A percentile compares a stretch with the other conserved stretches of the same genome.
Evolutionary conservation across 1,284 basidiomycete genomes (phyloP).

Genomic region (Puccinia novopanici): DNA sequence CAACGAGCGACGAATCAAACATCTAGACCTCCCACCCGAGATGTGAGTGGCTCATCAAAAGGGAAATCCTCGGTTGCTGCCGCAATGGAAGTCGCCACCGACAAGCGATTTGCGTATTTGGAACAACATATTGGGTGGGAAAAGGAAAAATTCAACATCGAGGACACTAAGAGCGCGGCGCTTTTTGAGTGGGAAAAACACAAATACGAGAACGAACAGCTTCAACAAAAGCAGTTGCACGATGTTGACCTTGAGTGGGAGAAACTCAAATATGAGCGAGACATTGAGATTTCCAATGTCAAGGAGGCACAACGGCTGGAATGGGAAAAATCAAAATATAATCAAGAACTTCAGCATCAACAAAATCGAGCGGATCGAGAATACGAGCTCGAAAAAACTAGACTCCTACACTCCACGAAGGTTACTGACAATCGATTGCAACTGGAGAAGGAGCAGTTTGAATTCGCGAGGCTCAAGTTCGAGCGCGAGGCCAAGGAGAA

Average conservation of each 20-base stretch:
- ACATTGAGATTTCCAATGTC: not conserved
- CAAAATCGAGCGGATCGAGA: too few species aligned
- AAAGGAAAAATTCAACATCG: not conserved
- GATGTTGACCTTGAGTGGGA: not conserved
- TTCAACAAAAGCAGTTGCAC: too few species aligned
- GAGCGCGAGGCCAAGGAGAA: not conserved
- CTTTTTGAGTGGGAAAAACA: not conserved
- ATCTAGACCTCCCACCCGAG: not conserved
- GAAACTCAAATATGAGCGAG: not conserved
- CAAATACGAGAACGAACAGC: too few species aligned
- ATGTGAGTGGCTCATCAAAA: not conserved
- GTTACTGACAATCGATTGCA: not conserved
- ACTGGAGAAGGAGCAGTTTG: not conserved
- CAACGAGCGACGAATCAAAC: not conserved
- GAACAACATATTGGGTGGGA: not conserved
- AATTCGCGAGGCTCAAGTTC: not conserved
- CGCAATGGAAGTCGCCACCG: not conserved
- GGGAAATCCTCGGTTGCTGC: not conserved
- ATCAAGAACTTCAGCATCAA: too few species aligned
- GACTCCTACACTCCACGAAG: not conserved
- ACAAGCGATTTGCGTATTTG: not conserved
- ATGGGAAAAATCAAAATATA: too few species aligned
- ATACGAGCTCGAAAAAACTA: too few species aligned
- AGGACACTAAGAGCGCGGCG: not conserved
- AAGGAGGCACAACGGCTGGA: not conserved